Percentiles rank a stretch among this genome's conserved stretches.
These are phyloP conservation scores for Pleurotus salmoneostramineus DNA, from an alignment of 768 basidiomycete species.

Conservation along the genomic window DNA sequence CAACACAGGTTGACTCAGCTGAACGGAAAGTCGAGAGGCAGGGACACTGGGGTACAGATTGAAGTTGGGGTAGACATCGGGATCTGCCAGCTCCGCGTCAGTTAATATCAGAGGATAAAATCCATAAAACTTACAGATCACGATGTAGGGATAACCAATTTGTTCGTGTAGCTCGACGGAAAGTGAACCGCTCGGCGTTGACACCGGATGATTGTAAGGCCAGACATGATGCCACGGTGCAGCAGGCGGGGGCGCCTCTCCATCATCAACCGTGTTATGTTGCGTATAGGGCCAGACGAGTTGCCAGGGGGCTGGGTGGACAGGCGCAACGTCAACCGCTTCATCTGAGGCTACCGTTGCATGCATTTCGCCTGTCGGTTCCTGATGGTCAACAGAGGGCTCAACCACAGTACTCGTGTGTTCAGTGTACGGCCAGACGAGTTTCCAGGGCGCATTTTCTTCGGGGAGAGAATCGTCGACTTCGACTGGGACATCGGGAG, in stretches of 20 bases:
- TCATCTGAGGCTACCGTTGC: neutral
- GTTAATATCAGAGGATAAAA: neutral
- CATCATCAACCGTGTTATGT: neutral
- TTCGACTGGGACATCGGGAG: no score
- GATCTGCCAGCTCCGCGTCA: conserved; percentile 16
- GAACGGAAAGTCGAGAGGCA: neutral
- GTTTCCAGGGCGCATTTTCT: conserved; percentile 9
- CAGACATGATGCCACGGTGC: conserved; percentile 16
- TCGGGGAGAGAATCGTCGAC: neutral
- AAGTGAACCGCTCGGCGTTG: neutral
- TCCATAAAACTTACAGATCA: conserved; percentile 22
- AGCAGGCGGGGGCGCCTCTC: neutral
- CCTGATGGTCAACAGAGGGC: no score
- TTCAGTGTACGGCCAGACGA: conserved; percentile 12
- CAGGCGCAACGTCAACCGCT: neutral
- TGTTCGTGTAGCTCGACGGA: neutral
- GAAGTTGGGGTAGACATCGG: conserved; percentile 30
- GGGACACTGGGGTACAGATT: conserved; percentile 21
- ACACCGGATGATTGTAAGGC: neutral
- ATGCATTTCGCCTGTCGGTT: neutral
- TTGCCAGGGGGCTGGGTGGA: conserved; percentile 12
- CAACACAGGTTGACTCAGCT: neutral
- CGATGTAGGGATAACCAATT: conserved; percentile 19
- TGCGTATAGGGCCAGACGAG: conserved; percentile 20
- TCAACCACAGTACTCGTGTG: neutral